These are phyloP conservation scores for Xerocomellus amylosporus DNA, from an alignment of 768 basidiomycete genomes.

Conservation along the genomic window DNA sequence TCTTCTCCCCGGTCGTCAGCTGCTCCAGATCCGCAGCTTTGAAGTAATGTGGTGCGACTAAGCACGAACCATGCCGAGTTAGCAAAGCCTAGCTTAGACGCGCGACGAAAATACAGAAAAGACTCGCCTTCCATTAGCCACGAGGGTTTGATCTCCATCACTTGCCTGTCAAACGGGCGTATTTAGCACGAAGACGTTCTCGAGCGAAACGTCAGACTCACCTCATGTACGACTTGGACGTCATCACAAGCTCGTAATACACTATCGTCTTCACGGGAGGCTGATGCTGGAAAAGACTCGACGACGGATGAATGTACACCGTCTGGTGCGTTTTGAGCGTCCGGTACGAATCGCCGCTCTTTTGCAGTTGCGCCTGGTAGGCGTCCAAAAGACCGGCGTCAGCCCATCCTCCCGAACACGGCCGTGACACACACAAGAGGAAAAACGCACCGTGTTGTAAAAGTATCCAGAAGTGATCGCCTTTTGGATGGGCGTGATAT, in stretches of 20 bases:
- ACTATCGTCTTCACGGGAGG: conserved; percentile 87
- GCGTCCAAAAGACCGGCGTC: neutral
- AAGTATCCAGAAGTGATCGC: conserved; percentile 95
- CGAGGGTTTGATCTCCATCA: conserved; percentile 96
- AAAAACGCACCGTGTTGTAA: conserved; percentile 75
- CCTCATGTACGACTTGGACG: conserved; percentile 95
- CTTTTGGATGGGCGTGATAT: conserved; percentile 92
- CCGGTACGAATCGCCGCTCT: conserved; percentile 94
- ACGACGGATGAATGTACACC: conserved; percentile 95
- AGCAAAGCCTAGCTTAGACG: neutral
- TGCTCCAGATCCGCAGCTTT: conserved; percentile 81
- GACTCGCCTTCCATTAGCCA: conserved; percentile 88
- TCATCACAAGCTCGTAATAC: conserved; percentile 98
- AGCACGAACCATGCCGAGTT: neutral
- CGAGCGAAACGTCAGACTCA: conserved; percentile 26
- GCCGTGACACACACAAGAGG: neutral
- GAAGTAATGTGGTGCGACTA: conserved; percentile 97
- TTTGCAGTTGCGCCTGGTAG: conserved; percentile 81
- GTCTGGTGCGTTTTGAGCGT: conserved; percentile 96
- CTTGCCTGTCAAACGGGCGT: conserved; percentile 51
- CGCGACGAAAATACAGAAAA: neutral
- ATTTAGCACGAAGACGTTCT: neutral
- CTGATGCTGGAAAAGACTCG: conserved; percentile 91
- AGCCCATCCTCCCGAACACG: neutral
- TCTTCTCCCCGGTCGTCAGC: conserved; percentile 77